Base-by-base conservation (phyloP, 2,329 filamentous ascomycete species). In the Allantophomopsis lycopodina region DNA sequence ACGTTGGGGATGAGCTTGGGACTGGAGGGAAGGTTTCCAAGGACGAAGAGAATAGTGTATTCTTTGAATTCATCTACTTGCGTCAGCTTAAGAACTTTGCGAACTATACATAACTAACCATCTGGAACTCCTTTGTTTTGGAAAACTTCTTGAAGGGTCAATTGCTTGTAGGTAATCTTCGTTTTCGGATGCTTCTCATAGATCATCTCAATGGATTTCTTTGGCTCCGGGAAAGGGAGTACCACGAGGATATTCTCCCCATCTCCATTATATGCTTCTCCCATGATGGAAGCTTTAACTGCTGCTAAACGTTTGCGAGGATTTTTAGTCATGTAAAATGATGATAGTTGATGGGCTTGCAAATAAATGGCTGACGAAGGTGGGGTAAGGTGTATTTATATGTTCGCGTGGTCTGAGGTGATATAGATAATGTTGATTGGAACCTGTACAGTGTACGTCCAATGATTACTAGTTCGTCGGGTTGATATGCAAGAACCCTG, bases 141-240 rank as follows among this genome's bases (percentile, higher is more conserved):
- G 40, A 40, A 39, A 10, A 47, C 45, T 35, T 45, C 37, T 7
- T 47, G 46, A 36, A 47, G 55, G 2, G 42, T 43, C 20, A 60
- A 45, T 33, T 57, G 44, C 36, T 57, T 46, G 44, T 60, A 69
- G 8, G 55, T 59, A 37, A 71, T 53, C n/a, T 64, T 56, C 44
- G 69, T 56, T 48, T 62, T 49, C 6, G 60, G 68, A 55, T 60
- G 68, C 39, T 57, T 62, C 37, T 54, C 52, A 31, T 50, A 60
- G 39, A 66, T 59, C 37, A 50, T 49, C 36, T 53, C 53, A 21
- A 64, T 44, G 18, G 63, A 47, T 1, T 53, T 47, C 17, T 52
- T 54, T n/a, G 63, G 60, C 39, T 63, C 58, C 6, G 61, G 56
- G 40, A 59, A 60, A 2, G 62, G 61, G 1, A 68, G 47, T 15